A percentile compares a stretch with the other conserved stretches of the same genome.
These are phyloP conservation scores for Plasmodium cynomolgi DNA, from an alignment of 169 alveolate species.

Conservation along the genomic window DNA sequence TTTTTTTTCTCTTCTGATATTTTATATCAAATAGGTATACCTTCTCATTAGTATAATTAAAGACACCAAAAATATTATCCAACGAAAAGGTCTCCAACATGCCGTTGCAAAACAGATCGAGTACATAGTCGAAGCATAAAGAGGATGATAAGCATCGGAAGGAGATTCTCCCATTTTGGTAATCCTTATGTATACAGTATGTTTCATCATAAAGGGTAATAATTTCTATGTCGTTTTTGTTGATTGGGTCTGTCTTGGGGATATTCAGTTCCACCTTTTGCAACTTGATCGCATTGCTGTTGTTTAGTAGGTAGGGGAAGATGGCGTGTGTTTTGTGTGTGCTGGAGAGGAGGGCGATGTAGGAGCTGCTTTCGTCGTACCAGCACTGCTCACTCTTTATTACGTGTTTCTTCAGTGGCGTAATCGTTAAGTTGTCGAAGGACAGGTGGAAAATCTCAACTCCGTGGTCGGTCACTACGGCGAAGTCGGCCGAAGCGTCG, in stretches of 20 bases:
- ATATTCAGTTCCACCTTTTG: slow-evolving; percentile 52
- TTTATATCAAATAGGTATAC: slow-evolving; percentile 43
- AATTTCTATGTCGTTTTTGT: slow-evolving; percentile 43
- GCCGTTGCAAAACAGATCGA: slow-evolving; percentile 53
- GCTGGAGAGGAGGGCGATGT: slow-evolving; percentile 46
- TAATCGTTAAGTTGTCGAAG: slow-evolving; percentile 43
- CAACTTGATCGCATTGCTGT: slow-evolving; percentile 43
- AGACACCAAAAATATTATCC: slow-evolving; percentile 44
- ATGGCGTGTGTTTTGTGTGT: slow-evolving; percentile 30
- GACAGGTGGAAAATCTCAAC: slow-evolving; percentile 46
- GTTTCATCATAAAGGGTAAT: slow-evolving; percentile 51
- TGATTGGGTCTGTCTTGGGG: slow-evolving; percentile 9
- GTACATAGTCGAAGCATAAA: slow-evolving; percentile 60
- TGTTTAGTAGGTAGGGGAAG: slow-evolving; percentile 48
- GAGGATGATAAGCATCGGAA: slow-evolving; percentile 65
- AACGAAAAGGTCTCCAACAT: background rate
- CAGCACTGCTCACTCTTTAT: slow-evolving; percentile 32
- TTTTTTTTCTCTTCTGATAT: slow-evolving; percentile 7
- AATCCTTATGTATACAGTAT: slow-evolving; percentile 69
- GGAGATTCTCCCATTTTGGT: slow-evolving; percentile 55
- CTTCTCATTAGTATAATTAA: slow-evolving; percentile 42
- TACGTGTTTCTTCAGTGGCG: slow-evolving; percentile 45
- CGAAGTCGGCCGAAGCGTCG: slow-evolving; percentile 30
- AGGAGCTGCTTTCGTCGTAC: slow-evolving; percentile 62
- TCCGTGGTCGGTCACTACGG: slow-evolving; percentile 22